Conservation (phyloP, 768 basidiomycete species). For the Tephrocybe sp. region DNA sequence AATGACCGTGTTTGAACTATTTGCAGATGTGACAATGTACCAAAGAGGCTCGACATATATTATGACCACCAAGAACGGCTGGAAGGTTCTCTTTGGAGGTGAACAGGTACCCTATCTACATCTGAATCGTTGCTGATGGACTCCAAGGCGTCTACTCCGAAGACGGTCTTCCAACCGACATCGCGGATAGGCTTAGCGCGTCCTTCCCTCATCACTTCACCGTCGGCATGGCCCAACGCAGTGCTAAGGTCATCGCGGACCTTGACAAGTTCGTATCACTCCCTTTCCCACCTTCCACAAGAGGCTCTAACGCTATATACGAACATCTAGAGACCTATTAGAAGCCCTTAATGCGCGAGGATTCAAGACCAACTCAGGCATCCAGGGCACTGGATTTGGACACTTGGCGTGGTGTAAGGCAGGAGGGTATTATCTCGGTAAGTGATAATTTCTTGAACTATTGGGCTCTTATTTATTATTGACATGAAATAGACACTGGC, state of each 20-base stretch:
- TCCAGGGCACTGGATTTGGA: constrained; percentile 48
- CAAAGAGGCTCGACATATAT: constrained; percentile 46
- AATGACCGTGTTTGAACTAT: not conserved
- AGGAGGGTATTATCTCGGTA: constrained; percentile 71
- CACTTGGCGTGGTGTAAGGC: constrained; percentile 43
- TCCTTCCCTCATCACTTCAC: constrained; percentile 40
- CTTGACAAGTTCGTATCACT: constrained; percentile 45
- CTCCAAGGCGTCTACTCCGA: constrained; percentile 42
- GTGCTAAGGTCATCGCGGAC: constrained; percentile 40
- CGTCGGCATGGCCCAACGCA: constrained; percentile 28
- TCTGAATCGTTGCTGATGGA: not conserved
- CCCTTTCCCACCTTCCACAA: not conserved
- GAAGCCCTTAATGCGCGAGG: constrained; percentile 56
- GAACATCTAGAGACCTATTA: constrained; percentile 38
- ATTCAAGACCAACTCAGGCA: constrained; percentile 52
- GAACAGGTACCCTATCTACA: not conserved
- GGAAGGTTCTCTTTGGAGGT: constrained; percentile 23
- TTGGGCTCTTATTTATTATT: not conserved
- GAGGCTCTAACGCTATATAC: not conserved
- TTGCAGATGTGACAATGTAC: constrained; percentile 51
- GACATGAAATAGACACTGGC: constrained; percentile 41
- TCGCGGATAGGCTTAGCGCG: constrained; percentile 47
- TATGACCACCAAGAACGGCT: constrained; percentile 18
- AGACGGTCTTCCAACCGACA: constrained; percentile 42
- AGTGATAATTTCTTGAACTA: constrained; percentile 1